Conservation (phyloP, 1,284 basidiomycete genomes). For the Papiliotrema flavescens region DNA sequence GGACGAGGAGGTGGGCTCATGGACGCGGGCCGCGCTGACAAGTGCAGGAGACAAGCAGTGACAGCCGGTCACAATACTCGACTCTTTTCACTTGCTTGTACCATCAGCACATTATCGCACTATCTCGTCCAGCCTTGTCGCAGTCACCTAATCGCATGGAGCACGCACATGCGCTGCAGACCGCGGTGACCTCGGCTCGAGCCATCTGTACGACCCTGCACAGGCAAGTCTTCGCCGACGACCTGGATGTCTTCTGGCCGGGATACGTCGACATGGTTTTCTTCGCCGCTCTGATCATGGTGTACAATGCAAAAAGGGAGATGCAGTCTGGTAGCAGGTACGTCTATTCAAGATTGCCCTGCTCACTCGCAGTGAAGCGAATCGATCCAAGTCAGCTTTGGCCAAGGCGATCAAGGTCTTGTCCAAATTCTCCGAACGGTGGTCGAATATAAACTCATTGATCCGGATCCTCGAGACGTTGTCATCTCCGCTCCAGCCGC, state of each 20-base stretch:
- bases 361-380: neutral
- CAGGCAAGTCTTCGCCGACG: conserved; percentile 3
- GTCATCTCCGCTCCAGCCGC: neutral
- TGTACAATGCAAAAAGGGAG: conserved; percentile 15
- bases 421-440: conserved; percentile 2
- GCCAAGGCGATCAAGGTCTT: conserved; percentile 1
- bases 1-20: neutral
- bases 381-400: neutral
- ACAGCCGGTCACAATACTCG: conserved; percentile 5
- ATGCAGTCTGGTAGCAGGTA: neutral
- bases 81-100: conserved; percentile 28
- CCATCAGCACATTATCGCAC: conserved; percentile 22
- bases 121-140: conserved; percentile 16
- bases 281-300: conserved; percentile 20
- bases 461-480: conserved; percentile 7
- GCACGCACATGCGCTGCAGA: conserved; percentile 20
- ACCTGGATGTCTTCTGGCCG: conserved; percentile 15
- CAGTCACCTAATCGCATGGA: conserved; percentile 10
- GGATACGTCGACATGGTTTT: conserved; percentile 29
- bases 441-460: conserved; percentile 10
- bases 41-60: neutral
- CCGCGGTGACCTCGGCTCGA: conserved; percentile 16
- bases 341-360: neutral
- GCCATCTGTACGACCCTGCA: conserved; percentile 12
- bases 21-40: neutral